phyloP scores from a whole-genome alignment of 176 grass and related monocot species.

The Zea luxurians region DNA sequence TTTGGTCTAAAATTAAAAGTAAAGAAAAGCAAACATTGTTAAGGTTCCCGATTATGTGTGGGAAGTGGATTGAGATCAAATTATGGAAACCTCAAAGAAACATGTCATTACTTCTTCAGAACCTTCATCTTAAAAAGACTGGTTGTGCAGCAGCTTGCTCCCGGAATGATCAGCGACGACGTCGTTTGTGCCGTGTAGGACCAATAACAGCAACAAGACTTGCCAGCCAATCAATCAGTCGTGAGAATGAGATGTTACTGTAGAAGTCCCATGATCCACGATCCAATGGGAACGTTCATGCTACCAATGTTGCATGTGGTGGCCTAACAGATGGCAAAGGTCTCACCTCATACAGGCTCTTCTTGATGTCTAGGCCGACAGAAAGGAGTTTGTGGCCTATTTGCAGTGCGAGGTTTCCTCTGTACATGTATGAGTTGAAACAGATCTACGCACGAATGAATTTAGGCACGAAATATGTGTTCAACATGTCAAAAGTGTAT shows the following conservation, averaged over 20 bases:
- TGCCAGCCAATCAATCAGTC: neutral
- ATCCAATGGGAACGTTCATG: neutral
- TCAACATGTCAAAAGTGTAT: neutral
- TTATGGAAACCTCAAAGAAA: too few species aligned
- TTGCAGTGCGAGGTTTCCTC: constrained; percentile 50
- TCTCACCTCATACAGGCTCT: constrained; percentile 52
- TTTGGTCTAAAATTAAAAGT: too few species aligned
- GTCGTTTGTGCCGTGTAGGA: constrained; percentile 68
- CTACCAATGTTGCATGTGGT: neutral
- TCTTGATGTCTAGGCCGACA: constrained; percentile 53
- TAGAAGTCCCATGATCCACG: neutral
- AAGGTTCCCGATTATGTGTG: too few species aligned
- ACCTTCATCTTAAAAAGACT: too few species aligned
- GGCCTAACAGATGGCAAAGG: neutral
- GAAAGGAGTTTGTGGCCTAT: constrained; percentile 53
- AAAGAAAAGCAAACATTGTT: too few species aligned
- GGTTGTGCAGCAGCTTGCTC: constrained; percentile 57
- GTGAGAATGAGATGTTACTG: neutral
- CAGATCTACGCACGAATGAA: constrained; percentile 30
- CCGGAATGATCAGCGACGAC: constrained; percentile 42
- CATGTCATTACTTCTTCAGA: too few species aligned
- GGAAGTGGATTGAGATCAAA: too few species aligned
- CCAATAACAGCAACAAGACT: constrained; percentile 63
- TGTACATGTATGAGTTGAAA: constrained; percentile 59
- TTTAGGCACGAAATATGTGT: neutral